phyloP scores from a whole-genome alignment of 768 basidiomycete species.

The Termitomyces heimii region DNA sequence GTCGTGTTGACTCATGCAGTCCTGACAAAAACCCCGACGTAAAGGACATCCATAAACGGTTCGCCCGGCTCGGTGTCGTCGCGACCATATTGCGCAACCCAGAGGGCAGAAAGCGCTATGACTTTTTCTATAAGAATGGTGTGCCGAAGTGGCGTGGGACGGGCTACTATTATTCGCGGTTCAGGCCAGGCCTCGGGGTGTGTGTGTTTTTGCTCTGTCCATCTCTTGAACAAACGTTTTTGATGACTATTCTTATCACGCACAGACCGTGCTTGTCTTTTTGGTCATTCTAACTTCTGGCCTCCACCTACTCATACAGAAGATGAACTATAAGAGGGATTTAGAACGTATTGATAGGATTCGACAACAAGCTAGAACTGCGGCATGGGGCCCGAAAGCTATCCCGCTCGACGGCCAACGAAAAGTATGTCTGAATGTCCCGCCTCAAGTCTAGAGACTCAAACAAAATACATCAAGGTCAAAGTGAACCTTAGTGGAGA shows the following conservation, averaged over 20 bases:
- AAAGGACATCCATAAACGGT: constrained; percentile 80
- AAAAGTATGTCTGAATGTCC: constrained; percentile 43
- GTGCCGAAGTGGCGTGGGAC: constrained; percentile 96
- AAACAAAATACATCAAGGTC: constrained; percentile 38
- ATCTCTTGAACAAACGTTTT: constrained; percentile 1
- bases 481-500: constrained; percentile 66
- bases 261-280: constrained; percentile 71
- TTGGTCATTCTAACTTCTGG: constrained; percentile 70
- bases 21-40: constrained; percentile 94
- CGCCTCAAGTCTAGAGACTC: not conserved
- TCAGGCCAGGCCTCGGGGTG: constrained; percentile 86
- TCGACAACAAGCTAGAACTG: constrained; percentile 52
- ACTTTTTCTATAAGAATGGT: constrained; percentile 96
- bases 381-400: constrained; percentile 82
- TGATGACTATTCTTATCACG: not conserved
- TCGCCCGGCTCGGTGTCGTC: constrained; percentile 87
- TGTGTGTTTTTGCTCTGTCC: constrained; percentile 33
- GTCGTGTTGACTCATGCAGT: constrained; percentile 31
- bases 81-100: constrained; percentile 71
- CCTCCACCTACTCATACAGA: constrained; percentile 78
- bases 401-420: constrained; percentile 55
- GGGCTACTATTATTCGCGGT: constrained; percentile 95
- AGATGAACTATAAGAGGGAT: constrained; percentile 72
- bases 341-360: constrained; percentile 60
- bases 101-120: constrained; percentile 78